Conservation (phyloP, 208 protist genomes). For the Trypanosoma rangeli region DNA sequence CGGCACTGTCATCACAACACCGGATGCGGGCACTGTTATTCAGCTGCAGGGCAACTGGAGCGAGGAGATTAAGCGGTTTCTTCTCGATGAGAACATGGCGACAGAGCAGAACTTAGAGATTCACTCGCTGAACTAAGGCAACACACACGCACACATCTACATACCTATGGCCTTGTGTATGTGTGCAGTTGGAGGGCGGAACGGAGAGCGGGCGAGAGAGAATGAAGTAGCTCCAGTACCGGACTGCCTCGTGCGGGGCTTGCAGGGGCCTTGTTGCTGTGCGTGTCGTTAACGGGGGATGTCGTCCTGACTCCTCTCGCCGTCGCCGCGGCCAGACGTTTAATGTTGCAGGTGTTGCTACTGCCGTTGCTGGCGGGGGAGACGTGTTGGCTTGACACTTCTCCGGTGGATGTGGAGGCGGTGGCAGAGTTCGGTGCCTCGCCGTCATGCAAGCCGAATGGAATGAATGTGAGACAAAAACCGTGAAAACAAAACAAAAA, state of each 20-base stretch:
- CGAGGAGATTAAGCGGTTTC: constrained; percentile 91
- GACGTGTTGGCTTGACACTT: too few relatives aligned
- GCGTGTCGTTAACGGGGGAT: too few relatives aligned
- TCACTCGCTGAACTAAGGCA: constrained; percentile 92
- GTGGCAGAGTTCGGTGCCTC: background rate
- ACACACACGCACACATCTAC: background rate
- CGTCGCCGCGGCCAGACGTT: background rate
- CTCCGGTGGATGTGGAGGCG: background rate
- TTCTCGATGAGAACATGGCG: constrained; percentile 92
- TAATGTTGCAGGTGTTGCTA: background rate
- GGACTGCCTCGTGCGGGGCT: constrained; percentile 9
- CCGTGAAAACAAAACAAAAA: constrained; percentile 10
- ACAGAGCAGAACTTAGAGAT: constrained; percentile 90
- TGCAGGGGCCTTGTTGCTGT: background rate
- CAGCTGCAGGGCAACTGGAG: constrained; percentile 97
- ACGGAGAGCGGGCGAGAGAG: too few relatives aligned
- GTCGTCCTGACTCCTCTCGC: too few relatives aligned
- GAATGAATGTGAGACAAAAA: constrained; percentile 4
- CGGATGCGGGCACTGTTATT: constrained; percentile 90
- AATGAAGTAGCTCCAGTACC: too few relatives aligned
- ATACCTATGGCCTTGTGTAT: too few relatives aligned
- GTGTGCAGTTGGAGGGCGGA: too few relatives aligned
- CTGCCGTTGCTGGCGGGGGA: background rate
- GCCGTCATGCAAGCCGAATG: background rate
- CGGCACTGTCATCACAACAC: constrained; percentile 89